Evolutionary conservation across 192 early-diverging fungal species (phyloP).

Genomic region (Coemansia sp.): DNA sequence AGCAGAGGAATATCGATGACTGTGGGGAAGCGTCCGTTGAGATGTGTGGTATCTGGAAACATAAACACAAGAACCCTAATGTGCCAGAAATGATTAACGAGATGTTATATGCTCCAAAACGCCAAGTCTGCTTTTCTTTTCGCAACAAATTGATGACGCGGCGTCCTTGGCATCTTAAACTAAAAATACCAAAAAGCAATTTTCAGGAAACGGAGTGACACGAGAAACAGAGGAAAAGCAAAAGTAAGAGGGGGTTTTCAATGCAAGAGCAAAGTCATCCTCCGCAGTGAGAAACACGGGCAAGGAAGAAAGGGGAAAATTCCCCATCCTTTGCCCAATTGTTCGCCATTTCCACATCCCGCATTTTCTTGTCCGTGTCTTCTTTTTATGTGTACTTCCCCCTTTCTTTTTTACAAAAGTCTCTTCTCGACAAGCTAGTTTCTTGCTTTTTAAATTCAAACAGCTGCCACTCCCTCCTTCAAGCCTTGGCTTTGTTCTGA

Average conservation of each 20-base stretch:
- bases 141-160: not conserved
- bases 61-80: not conserved
- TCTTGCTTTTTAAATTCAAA: too few relatives aligned
- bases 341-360: constrained; percentile 3
- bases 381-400: not conserved
- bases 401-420: constrained; percentile 1
- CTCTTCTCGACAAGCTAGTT: not conserved
- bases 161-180: not conserved
- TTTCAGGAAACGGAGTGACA: too few relatives aligned
- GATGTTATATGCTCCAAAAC: too few relatives aligned
- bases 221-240: too few relatives aligned
- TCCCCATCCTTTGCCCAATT: constrained; percentile 5
- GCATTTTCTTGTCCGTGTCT: not conserved
- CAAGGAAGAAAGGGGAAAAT: not conserved
- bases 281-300: not conserved
- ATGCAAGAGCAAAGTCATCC: not conserved
- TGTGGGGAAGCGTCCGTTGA: not conserved
- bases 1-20: too few relatives aligned
- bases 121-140: too few relatives aligned
- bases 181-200: not conserved
- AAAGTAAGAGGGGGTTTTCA: not conserved
- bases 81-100: not conserved
- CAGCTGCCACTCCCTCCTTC: too few relatives aligned
- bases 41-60: not conserved
- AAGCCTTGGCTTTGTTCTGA: too few relatives aligned